Evolutionary conservation across 129 eudicot genomes (phyloP).

Genomic region (Flaveria robusta): DNA sequence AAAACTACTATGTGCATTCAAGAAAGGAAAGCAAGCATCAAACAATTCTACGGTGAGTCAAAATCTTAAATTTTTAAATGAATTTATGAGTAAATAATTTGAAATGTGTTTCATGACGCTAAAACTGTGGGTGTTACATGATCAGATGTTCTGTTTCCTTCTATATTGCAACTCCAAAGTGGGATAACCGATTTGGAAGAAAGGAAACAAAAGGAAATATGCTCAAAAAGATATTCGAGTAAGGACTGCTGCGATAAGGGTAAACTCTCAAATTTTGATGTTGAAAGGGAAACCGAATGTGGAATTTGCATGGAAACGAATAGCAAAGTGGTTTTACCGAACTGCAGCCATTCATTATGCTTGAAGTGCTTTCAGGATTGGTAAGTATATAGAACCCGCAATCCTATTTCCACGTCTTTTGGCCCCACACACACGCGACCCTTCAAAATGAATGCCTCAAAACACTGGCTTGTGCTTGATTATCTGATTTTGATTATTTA

Average conservation of each 20-base stretch:
- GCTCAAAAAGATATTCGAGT: constrained; percentile 51
- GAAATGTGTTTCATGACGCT: not conserved
- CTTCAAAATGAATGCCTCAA: not conserved
- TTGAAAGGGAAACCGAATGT: constrained; percentile 79
- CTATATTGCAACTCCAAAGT: constrained; percentile 75
- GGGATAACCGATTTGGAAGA: constrained; percentile 82
- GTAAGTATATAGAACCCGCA: constrained; percentile 32
- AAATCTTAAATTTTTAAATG: not conserved
- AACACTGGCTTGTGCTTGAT: not conserved
- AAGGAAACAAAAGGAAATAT: constrained; percentile 65
- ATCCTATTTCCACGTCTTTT: not conserved
- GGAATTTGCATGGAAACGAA: constrained; percentile 80
- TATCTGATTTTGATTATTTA: not conserved
- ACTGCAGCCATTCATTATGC: constrained; percentile 74
- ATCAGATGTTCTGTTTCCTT: constrained; percentile 76
- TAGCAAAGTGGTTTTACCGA: constrained; percentile 61
- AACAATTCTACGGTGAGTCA: constrained; percentile 57
- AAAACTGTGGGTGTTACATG: constrained; percentile 15
- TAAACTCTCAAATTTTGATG: constrained; percentile 46
- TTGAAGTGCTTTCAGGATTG: constrained; percentile 71
- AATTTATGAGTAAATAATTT: not conserved
- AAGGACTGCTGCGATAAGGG: constrained; percentile 44
- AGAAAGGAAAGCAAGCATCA: constrained; percentile 72
- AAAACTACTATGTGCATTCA: constrained; percentile 57
- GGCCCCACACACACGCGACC: not conserved